A percentile compares a stretch with the other conserved stretches of the same genome.
These are phyloP conservation scores for Drechslerella dactyloides DNA, from an alignment of 2,329 filamentous ascomycete genomes.

Conservation along the genomic window DNA sequence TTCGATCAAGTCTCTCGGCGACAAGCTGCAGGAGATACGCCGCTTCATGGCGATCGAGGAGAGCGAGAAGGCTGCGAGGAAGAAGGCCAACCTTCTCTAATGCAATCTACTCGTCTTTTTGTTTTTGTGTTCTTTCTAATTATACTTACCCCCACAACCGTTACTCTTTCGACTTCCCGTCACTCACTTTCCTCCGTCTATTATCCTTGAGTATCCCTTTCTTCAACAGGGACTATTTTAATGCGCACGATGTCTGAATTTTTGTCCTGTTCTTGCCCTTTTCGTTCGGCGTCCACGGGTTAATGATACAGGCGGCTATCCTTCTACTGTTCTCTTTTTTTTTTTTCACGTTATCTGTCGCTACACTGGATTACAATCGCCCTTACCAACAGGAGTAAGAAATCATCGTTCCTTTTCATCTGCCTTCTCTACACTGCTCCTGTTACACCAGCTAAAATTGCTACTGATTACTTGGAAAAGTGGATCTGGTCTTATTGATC, in stretches of 20 bases:
- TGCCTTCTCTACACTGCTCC: background rate
- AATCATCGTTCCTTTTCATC: background rate
- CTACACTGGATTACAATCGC: background rate
- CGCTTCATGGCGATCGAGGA: slow-evolving; percentile 49
- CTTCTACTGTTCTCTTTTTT: slow-evolving; percentile 23
- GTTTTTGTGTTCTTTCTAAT: background rate
- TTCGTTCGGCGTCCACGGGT: slow-evolving; percentile 35
- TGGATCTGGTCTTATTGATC: slow-evolving; percentile 2
- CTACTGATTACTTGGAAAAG: too few species aligned
- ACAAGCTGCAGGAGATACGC: slow-evolving; percentile 43
- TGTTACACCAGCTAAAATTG: too few species aligned
- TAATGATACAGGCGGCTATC: slow-evolving; percentile 42
- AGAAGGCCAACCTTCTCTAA: slow-evolving; percentile 48
- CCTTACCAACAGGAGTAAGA: slow-evolving; percentile 4
- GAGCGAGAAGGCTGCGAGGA: slow-evolving; percentile 45
- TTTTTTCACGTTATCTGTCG: background rate
- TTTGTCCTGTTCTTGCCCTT: slow-evolving; percentile 15
- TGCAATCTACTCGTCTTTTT: too few species aligned
- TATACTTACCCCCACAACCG: background rate
- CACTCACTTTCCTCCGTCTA: background rate
- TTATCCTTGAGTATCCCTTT: background rate
- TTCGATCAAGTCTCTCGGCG: slow-evolving; percentile 45
- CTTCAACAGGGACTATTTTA: slow-evolving; percentile 29
- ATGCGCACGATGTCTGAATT: slow-evolving; percentile 16
- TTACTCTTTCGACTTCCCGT: background rate